Evolutionary conservation across 139 green algal genomes (phyloP).

Genomic region (Chlamydomonas applanata): DNA sequence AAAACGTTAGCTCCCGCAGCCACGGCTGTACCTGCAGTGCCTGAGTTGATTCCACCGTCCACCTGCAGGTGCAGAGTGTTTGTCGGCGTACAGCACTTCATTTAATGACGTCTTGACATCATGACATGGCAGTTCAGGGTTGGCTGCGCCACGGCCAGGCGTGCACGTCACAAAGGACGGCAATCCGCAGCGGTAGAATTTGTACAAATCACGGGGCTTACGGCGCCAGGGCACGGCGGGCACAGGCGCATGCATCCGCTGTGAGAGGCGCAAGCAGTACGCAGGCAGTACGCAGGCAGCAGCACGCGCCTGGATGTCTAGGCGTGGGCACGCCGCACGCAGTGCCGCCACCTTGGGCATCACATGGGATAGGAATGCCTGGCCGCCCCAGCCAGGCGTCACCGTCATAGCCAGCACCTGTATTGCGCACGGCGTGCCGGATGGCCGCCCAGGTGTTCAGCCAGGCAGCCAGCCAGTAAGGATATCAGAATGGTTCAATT

Average conservation of each 20-base stretch:
- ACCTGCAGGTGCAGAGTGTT: too few species aligned
- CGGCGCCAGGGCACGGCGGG: not conserved
- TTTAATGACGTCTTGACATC: too few species aligned
- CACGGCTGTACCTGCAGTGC: conserved; percentile 65
- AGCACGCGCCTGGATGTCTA: conserved; percentile 70
- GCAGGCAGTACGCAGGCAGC: too few species aligned
- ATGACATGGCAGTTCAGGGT: too few species aligned
- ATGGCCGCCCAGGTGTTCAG: not conserved
- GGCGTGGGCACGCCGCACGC: conserved; percentile 43
- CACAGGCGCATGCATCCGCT: not conserved
- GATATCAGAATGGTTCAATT: not conserved
- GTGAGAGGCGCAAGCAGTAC: not conserved
- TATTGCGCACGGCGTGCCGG: not conserved
- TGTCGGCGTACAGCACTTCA: too few species aligned
- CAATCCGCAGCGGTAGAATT: not conserved
- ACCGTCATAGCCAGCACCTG: conserved; percentile 85
- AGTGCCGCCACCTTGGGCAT: conserved; percentile 67
- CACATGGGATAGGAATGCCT: conserved; percentile 70
- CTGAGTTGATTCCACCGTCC: conserved; percentile 75
- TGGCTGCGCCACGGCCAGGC: too few species aligned
- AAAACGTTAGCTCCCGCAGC: conserved; percentile 81
- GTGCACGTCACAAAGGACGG: too few species aligned
- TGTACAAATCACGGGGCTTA: not conserved
- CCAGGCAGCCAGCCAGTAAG: not conserved
- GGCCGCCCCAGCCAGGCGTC: conserved; percentile 85